Evolutionary conservation across 495 filamentous ascomycete species (phyloP).

Genomic region (Penicillium nucicola): DNA sequence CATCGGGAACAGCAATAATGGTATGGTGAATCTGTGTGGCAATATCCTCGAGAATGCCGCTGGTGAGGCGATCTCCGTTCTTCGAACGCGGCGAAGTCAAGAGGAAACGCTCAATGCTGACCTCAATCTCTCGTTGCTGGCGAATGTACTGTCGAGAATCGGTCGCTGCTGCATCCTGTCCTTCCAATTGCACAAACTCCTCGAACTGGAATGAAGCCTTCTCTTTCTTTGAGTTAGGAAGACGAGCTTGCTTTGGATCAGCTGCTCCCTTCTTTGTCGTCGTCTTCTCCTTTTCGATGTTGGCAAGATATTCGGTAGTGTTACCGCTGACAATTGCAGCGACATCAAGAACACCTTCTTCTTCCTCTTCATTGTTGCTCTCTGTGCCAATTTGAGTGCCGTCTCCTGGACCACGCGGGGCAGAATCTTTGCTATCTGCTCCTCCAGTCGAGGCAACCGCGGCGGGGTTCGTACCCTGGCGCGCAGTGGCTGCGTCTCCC

Average conservation of each 20-base stretch:
- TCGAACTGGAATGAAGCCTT: conserved; percentile 79
- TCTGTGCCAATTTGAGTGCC: conserved; percentile 47
- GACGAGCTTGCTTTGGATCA: conserved; percentile 51
- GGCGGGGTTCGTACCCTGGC: conserved; percentile 58
- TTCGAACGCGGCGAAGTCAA: conserved; percentile 52
- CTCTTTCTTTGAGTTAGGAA: conserved; percentile 80
- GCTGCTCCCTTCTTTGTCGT: conserved; percentile 58
- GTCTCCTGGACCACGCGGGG: conserved; percentile 49
- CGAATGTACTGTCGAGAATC: conserved; percentile 36
- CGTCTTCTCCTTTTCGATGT: conserved; percentile 85
- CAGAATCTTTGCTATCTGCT: conserved; percentile 29
- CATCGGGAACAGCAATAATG: conserved; percentile 73
- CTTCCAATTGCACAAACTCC: conserved; percentile 63
- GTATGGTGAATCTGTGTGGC: conserved; percentile 78
- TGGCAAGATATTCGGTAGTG: conserved; percentile 85
- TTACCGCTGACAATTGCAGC: conserved; percentile 94
- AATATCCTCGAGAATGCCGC: conserved; percentile 71
- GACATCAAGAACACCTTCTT: conserved; percentile 89
- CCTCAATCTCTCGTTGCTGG: conserved; percentile 67
- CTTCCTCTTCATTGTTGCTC: conserved; percentile 50
- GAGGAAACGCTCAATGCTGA: conserved; percentile 84
- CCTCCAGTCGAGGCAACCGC: conserved; percentile 54
- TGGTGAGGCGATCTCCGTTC: conserved; percentile 39
- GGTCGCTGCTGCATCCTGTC: conserved; percentile 21
- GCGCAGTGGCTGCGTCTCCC: conserved; percentile 43